Conservation (phyloP, 2,329 filamentous ascomycete species). For the Talaromyces verruculosus region DNA sequence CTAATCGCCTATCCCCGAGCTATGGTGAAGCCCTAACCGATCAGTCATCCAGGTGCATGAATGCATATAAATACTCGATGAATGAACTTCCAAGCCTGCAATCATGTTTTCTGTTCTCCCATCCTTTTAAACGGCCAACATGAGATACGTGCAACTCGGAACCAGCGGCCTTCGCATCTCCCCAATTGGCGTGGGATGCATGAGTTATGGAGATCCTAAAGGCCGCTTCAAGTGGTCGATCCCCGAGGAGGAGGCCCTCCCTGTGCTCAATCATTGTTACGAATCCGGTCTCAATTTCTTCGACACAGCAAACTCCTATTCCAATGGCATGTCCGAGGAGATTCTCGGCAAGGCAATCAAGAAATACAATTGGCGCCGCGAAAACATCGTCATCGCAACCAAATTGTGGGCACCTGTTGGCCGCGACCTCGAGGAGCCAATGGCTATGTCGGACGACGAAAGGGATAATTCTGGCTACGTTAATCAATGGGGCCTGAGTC, state of each 20-base stretch:
- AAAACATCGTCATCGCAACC: neutral
- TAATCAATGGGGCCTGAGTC: neutral
- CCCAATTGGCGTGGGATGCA: neutral
- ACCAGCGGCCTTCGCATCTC: neutral
- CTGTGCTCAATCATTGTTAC: neutral
- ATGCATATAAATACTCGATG: neutral
- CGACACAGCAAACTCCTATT: neutral
- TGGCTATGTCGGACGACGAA: neutral
- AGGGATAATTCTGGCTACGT: neutral
- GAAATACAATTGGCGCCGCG: neutral
- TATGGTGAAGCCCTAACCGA: neutral
- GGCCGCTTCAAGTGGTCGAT: neutral
- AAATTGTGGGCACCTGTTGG: neutral
- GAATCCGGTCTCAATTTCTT: neutral
- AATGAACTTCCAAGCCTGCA: neutral
- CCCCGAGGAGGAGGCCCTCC: neutral
- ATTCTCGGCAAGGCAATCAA: neutral
- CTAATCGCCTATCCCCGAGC: neutral
- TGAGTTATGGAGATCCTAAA: neutral
- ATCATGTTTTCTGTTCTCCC: neutral
- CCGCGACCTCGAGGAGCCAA: neutral
- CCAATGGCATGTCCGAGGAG: neutral
- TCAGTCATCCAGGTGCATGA: neutral
- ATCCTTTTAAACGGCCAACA: neutral
- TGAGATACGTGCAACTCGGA: neutral